phyloP scores from a whole-genome alignment of 2,329 filamentous ascomycete species.

The Pseudonectria buxi region DNA sequence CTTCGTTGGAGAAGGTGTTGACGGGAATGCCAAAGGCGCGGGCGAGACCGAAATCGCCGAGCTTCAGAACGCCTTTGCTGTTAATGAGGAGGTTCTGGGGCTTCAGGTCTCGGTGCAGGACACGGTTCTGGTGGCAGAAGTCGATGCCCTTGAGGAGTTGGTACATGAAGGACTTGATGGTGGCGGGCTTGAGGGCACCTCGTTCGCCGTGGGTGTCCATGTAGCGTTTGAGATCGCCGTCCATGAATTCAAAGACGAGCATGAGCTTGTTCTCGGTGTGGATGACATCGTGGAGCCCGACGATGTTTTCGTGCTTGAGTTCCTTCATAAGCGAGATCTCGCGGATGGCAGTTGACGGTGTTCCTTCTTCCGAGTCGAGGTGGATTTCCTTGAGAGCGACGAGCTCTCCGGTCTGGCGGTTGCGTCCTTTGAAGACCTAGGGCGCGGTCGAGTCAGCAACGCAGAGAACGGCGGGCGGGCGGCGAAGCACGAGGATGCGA shows the following conservation, averaged over 20 bases:
- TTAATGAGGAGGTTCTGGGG: conserved; percentile 97
- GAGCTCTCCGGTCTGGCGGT: conserved; percentile 91
- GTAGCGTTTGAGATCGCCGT: conserved; percentile 95
- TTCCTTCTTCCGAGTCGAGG: conserved; percentile 96
- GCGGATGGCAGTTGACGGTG: conserved; percentile 91
- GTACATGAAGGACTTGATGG: conserved; percentile 99
- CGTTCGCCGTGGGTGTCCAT: conserved; percentile 93
- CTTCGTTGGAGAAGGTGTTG: conserved; percentile 97
- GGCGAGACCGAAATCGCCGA: conserved; percentile 90
- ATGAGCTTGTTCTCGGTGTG: conserved; percentile 99
- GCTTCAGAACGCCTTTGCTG: conserved; percentile 79
- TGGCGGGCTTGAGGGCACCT: conserved; percentile 78
- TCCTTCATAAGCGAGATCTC: conserved; percentile 99
- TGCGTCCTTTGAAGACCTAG: conserved; percentile 98
- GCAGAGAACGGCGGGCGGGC: too few species aligned
- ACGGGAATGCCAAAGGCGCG: conserved; percentile 95
- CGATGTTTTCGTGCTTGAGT: conserved; percentile 97
- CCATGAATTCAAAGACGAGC: conserved; percentile 99
- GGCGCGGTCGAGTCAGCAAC: conserved; percentile 8
- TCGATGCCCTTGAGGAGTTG: conserved; percentile 93
- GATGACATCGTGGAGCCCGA: conserved; percentile 95
- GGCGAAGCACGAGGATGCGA: neutral
- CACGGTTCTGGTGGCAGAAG: conserved; percentile 95
- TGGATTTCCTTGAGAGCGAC: conserved; percentile 98
- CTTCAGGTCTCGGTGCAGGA: conserved; percentile 91